Conservation (phyloP, 441 rosid genomes). For the Lagerstroemia fauriei region DNA sequence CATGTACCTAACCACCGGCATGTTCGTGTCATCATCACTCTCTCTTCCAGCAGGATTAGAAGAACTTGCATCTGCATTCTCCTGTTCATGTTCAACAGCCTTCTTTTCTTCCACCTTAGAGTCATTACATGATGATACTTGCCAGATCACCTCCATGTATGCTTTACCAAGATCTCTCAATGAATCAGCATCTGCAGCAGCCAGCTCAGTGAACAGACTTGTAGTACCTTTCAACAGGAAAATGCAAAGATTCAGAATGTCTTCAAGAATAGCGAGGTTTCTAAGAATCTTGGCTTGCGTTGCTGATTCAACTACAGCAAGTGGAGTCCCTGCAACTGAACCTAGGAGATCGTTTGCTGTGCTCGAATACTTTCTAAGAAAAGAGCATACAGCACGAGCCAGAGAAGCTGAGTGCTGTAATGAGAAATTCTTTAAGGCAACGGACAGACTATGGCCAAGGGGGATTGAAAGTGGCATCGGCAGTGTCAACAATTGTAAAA, state of each 20-base stretch:
- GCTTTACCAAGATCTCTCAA: constrained; percentile 78
- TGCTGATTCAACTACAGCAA: constrained; percentile 55
- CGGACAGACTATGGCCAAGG: constrained; percentile 74
- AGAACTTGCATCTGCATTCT: constrained; percentile 57
- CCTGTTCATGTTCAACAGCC: constrained; percentile 55
- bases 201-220: constrained; percentile 74
- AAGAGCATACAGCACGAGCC: constrained; percentile 77
- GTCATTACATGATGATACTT: constrained; percentile 70
- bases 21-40: constrained; percentile 74
- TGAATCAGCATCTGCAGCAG: constrained; percentile 88
- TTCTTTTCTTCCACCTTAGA: constrained; percentile 71
- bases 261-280: constrained; percentile 77
- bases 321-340: constrained; percentile 64
- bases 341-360: constrained; percentile 54
- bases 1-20: constrained; percentile 70
- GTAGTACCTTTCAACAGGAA: constrained; percentile 79
- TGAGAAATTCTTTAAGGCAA: constrained; percentile 91
- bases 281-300: constrained; percentile 60
- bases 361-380: constrained; percentile 71
- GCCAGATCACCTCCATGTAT: constrained; percentile 82
- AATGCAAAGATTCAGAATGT: constrained; percentile 70
- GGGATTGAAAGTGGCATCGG: constrained; percentile 84
- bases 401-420: constrained; percentile 83
- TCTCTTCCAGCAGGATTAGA: constrained; percentile 78
- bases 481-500: constrained; percentile 69